These are phyloP conservation scores for Priceomyces carsonii DNA, from an alignment of 805 yeast species.

Conservation along the genomic window DNA sequence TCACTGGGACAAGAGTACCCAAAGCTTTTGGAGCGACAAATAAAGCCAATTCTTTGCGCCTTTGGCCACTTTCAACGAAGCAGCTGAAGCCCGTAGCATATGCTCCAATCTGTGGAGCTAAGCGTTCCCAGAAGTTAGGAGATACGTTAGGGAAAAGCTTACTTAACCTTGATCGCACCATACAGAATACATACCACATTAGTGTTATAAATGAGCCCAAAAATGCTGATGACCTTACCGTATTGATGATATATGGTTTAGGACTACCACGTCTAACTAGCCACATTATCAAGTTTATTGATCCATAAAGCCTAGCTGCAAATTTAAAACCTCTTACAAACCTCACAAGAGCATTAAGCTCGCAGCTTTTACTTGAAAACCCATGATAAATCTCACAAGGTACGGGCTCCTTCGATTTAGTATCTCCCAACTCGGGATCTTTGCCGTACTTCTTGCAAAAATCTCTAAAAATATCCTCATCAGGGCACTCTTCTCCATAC, in stretches of 20 bases:
- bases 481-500: constrained; percentile 35
- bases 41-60: constrained; percentile 49
- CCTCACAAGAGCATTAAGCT: constrained; percentile 38
- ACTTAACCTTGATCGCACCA: constrained; percentile 35
- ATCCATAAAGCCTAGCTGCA: constrained; percentile 36
- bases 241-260: constrained; percentile 7
- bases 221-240: constrained; percentile 38
- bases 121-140: constrained; percentile 26
- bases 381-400: constrained; percentile 40
- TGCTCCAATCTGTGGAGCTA: constrained; percentile 36
- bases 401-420: constrained; percentile 14
- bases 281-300: constrained; percentile 30
- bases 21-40: constrained; percentile 45
- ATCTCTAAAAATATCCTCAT: constrained; percentile 26
- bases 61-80: constrained; percentile 31
- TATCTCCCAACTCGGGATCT: constrained; percentile 31
- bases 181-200: constrained; percentile 43
- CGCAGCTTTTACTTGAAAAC: constrained; percentile 32
- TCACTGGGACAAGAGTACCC: constrained; percentile 32
- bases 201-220: constrained; percentile 35
- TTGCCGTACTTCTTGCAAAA: constrained; percentile 33
- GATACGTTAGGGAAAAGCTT: constrained; percentile 29
- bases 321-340: constrained; percentile 34
- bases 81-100: constrained; percentile 36
- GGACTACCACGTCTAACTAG: constrained; percentile 6